Evolutionary conservation across 176 grass and related monocot species (phyloP), one percentile per base, ranked within the genome.

Genomic region (Hordeum marinum): DNA sequence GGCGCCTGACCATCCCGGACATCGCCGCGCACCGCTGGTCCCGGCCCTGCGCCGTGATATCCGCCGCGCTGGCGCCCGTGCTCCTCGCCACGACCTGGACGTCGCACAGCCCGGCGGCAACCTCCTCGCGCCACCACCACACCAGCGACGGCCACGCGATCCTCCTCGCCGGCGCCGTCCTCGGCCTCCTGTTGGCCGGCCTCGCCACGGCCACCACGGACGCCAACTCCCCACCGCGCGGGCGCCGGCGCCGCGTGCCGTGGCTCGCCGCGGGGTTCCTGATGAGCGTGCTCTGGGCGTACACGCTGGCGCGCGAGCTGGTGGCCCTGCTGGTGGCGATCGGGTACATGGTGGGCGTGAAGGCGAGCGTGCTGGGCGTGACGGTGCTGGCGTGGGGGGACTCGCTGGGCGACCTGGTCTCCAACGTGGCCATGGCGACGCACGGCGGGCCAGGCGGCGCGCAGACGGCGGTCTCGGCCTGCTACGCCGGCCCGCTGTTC

Each of bases 321-420:
- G 92, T 97, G 4, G 92, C 89, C 3, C 75, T 97, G 1, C 61
- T 97, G 11, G 92, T 94, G 25, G 75, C 95, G 25, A 61, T 93
- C 63, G 95, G 95, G 7, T 92, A 91, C 88, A 72, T 97, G 37
- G 69, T 86, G 0, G 95, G 92, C 7, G 63, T 97, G 46, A 91
- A 86, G 73, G 73, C 95, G 13, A 77, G 86, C 62, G 90, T 97
- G 41, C 80, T 97, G 45, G 92, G 92, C 55, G 72, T 97, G 36
- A 97, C 95, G 31, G 92, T 97, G 76, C 79, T 97, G 31, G 95
- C 95, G 39, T 97, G 95, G 92, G 95, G 95, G 0, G 91, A 97
- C 83, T 97, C 95, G 0, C 90, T 94, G 1, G 95, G 95, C n/a
- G 92, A 97, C 81, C 83, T 97, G 3, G 91, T 94, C 0, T 92